Base-by-base conservation (phyloP, 1,284 basidiomycete species). In the Athelia psychrophila region DNA sequence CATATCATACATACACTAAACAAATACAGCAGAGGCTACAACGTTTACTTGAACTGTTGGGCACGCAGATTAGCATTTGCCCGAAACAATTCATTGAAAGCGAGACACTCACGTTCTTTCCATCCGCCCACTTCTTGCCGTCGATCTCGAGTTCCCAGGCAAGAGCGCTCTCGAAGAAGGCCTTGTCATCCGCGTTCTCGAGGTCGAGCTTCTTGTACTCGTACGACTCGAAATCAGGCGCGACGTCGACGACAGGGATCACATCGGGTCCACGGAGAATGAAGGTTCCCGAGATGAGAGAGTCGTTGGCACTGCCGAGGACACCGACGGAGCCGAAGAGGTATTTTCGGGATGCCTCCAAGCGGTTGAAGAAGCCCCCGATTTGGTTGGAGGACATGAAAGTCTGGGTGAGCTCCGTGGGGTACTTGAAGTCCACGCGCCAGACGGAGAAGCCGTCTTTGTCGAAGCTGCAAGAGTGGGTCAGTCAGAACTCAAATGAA, bases 391-490 rank as follows among this genome's bases (percentile, higher is more conserved):
- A 84, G 51, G 91, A 95, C 94, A 93, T 97, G 83, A 94, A 97
- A 52, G 81, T 81, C 71, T 86, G 84, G 38, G 93, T 95, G 59
- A 99, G 86, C 76, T 98, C 96, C 24, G 88, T 80, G 76, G 92
- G 93, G 86, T 98, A 98, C 80, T 97, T 95, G 89, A 93, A 98
- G 79, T 95, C 91, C 54, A 95, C 84, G 58, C 87, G 82, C 91
- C 91, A 96, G 69, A 90, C 71, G 57, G 94, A 96, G 86, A 88
- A 98, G 47, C 95, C 95, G 59, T 90, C 84, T 56, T 81, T 72
- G 79, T 98, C 95, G 71, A 85, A 95, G 80, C 94, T 93, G 64
- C 57, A 52, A 44, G 64, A 61, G 51, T 56, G 59, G n/a, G n/a
- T 42, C n/a, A 42, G 38, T 16, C 38, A 51, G 47, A 63, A 24